A percentile compares a stretch with the other conserved stretches of the same genome.
phyloP scores from a whole-genome alignment of 352 stramenopile genomes.

The Pythium sukuiense region DNA sequence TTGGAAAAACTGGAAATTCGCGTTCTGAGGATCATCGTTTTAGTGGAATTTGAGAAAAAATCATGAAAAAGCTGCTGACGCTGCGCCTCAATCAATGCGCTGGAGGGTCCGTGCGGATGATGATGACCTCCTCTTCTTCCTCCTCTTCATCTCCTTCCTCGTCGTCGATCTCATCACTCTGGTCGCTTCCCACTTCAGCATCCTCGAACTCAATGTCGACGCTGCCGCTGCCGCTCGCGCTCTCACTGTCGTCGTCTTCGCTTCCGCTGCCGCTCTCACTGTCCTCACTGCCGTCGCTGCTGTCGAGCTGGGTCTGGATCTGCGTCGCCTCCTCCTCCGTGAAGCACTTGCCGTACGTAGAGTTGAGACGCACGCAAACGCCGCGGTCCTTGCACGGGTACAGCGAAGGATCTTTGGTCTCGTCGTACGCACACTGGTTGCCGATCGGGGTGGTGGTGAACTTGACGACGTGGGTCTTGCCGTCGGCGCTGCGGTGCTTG shows the following conservation, averaged over 20 bases:
- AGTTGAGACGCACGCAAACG: conserved; percentile 51
- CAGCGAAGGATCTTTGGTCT: conserved; percentile 46
- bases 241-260: background rate
- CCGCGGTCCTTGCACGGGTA: conserved; percentile 52
- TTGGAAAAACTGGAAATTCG: background rate
- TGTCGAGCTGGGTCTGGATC: background rate
- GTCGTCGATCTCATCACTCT: background rate
- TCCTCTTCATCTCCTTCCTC: background rate
- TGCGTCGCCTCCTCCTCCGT: conserved; percentile 24
- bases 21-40: background rate
- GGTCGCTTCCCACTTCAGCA: background rate
- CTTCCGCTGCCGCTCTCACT: background rate
- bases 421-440: conserved; percentile 62
- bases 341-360: conserved; percentile 53
- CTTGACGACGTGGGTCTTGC: conserved; percentile 2
- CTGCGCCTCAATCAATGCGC: background rate
- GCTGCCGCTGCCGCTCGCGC: background rate
- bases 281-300: conserved; percentile 8
- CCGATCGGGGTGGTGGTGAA: conserved; percentile 23
- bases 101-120: background rate
- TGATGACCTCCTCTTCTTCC: conserved; percentile 4
- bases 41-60: background rate
- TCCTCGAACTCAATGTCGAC: background rate
- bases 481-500: background rate
- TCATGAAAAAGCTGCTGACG: too few relatives aligned